A percentile compares a stretch with the other conserved stretches of the same genome.
phyloP scores from a whole-genome alignment of 305 asterid species.

The Fraxinus ornus region DNA sequence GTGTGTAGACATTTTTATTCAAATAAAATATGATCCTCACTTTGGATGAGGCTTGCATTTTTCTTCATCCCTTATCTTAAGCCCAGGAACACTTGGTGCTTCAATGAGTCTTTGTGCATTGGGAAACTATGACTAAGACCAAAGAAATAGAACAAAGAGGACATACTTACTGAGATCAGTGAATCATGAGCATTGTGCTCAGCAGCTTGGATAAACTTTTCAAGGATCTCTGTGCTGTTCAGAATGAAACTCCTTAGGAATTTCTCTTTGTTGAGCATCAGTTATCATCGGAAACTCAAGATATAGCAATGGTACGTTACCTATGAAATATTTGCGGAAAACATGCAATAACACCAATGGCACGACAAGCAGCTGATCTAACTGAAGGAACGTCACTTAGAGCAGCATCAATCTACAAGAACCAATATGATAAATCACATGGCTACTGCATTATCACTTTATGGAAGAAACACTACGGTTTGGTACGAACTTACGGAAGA shows the following conservation, averaged over 20 bases:
- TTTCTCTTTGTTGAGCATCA: constrained; percentile 12
- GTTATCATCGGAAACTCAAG: constrained; percentile 13
- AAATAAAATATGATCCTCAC: background rate
- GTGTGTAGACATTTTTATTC: background rate
- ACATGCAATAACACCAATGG: constrained; percentile 89
- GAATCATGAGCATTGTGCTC: constrained; percentile 59
- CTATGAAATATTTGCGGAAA: constrained; percentile 74
- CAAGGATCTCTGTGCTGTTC: constrained; percentile 63
- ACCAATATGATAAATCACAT: constrained; percentile 21
- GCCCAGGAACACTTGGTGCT: background rate
- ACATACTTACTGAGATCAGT: constrained; percentile 59
- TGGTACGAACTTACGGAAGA: constrained; percentile 59
- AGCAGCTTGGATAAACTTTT: constrained; percentile 68
- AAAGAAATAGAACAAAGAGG: constrained; percentile 3
- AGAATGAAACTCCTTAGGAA: constrained; percentile 12
- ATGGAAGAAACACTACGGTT: constrained; percentile 13
- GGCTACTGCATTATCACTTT: constrained; percentile 3
- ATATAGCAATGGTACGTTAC: constrained; percentile 35
- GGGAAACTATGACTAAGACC: background rate
- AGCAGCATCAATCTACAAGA: constrained; percentile 66
- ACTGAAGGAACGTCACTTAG: constrained; percentile 65
- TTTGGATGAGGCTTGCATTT: background rate
- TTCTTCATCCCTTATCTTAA: background rate
- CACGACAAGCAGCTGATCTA: constrained; percentile 94
- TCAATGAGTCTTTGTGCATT: background rate